Percentiles rank a stretch among this genome's conserved stretches.
phyloP scores from a whole-genome alignment of 768 basidiomycete genomes.

The Wakefieldia striispora region DNA sequence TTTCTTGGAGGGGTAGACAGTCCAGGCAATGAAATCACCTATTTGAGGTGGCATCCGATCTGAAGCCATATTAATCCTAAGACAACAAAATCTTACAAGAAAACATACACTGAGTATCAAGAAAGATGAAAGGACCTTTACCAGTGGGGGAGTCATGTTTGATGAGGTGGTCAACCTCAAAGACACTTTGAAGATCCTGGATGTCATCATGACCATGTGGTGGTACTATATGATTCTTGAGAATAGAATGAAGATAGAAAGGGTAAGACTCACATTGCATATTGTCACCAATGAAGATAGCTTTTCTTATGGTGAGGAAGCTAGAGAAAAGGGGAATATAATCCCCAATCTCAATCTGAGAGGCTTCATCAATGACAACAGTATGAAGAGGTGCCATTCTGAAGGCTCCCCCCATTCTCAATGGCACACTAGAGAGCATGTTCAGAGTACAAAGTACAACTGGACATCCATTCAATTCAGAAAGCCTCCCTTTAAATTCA shows the following conservation, averaged over 20 bases:
- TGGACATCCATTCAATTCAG: constrained; percentile 38
- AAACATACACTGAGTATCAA: constrained; percentile 72
- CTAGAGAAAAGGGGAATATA: constrained; percentile 43
- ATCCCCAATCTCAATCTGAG: constrained; percentile 58
- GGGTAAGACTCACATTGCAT: constrained; percentile 51
- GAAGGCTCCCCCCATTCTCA: constrained; percentile 24
- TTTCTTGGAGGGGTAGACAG: constrained; percentile 54
- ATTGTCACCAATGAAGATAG: constrained; percentile 64
- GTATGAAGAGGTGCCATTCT: constrained; percentile 39
- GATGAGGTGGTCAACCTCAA: constrained; percentile 68
- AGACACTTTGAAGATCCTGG: constrained; percentile 65
- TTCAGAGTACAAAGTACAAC: constrained; percentile 75
- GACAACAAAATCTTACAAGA: background rate
- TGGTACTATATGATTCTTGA: constrained; percentile 53
- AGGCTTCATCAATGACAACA: constrained; percentile 65
- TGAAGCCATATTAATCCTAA: constrained; percentile 27
- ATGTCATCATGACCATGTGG: constrained; percentile 76
- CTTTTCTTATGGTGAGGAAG: constrained; percentile 43
- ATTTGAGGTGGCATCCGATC: constrained; percentile 86
- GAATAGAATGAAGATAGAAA: constrained; percentile 29
- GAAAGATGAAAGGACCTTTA: constrained; percentile 44
- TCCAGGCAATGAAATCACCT: constrained; percentile 66
- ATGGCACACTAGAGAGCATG: constrained; percentile 57
- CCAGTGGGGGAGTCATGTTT: constrained; percentile 15
- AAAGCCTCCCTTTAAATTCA: constrained; percentile 33